Base-by-base conservation (phyloP, 2,329 filamentous ascomycete genomes). In the Escovopsis sp. region DNA sequence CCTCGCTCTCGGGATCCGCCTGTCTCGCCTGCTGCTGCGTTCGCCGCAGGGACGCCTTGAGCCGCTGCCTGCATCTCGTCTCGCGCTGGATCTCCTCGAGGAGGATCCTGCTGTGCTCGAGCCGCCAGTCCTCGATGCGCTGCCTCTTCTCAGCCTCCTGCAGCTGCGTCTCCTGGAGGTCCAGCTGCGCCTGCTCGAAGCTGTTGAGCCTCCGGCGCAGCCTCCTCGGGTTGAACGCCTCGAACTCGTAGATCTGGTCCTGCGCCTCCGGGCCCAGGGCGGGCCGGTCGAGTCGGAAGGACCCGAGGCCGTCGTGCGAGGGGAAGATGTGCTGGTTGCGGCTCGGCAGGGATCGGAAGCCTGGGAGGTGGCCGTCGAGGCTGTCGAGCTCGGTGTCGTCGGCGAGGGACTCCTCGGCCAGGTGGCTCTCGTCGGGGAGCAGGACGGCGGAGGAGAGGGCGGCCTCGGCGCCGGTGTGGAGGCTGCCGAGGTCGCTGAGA, bases 11-110 rank as follows among this genome's bases (percentile, higher is more conserved):
- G 29, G 43, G 39, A 13, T 38, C 32, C 6, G 19, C 14, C 11
- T 17, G 23, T 34, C 26, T 23, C 6, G 21, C 18, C 33, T 27
- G 15, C 18, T n/a, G 18, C 28, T 29, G 25, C 21, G 52, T 28
- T 47, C 52, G 40, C 33, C 45, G 45, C 19, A 40, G 39, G 11
- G 69, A 73, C 31, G 63, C 63, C 45, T 74, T 63, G 7, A 73
- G 78, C 53, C 73, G 70, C 23, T 77, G 68, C 39, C 80, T 71
- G 39, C 80, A 68, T 41, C 66, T 63, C 37, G 86, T 93, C 57
- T 94, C 85, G 41, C 74, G 79, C 55, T 92, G 82, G 33, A 96
- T 87, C 56, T 94, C 85, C 37, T 93, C 82, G 25, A 94, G 56
- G 19, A 98, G 63, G 10, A 84, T 75, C 39, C 74, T 73, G 54